Percentiles rank a stretch among this genome's conserved stretches.
Evolutionary conservation across 2,329 filamentous ascomycete genomes (phyloP).

Genomic region (Torrubiella hemipterigena): DNA sequence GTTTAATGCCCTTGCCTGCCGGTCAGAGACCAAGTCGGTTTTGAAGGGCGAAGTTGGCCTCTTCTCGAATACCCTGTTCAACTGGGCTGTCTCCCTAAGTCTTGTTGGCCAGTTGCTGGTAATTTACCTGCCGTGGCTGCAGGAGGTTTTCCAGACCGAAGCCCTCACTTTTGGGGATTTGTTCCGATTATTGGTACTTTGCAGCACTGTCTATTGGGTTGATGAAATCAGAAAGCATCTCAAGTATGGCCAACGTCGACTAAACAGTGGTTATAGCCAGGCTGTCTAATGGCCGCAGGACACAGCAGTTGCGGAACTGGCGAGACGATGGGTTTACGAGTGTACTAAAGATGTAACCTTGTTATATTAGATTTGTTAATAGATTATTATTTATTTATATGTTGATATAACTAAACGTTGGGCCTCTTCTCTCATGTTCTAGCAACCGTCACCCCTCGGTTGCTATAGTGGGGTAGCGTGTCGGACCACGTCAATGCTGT

Average conservation of each 20-base stretch:
- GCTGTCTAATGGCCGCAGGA: too few relatives aligned
- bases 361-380: too few relatives aligned
- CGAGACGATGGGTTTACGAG: too few relatives aligned
- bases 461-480: too few relatives aligned
- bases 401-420: too few relatives aligned
- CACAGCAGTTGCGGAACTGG: too few relatives aligned
- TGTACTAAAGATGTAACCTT: too few relatives aligned
- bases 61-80: slow-evolving; percentile 86
- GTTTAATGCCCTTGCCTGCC: slow-evolving; percentile 94
- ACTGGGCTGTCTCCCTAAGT: slow-evolving; percentile 83
- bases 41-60: slow-evolving; percentile 74
- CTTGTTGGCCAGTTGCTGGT: slow-evolving; percentile 79
- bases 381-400: too few relatives aligned
- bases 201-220: slow-evolving; percentile 88
- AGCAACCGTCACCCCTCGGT: too few relatives aligned
- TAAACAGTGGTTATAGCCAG: slow-evolving; percentile 52
- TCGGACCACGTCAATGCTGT: too few relatives aligned
- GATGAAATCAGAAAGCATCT: slow-evolving; percentile 84
- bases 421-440: too few relatives aligned
- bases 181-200: slow-evolving; percentile 57
- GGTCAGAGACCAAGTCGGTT: slow-evolving; percentile 81
- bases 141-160: slow-evolving; percentile 94
- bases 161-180: slow-evolving; percentile 65
- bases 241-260: slow-evolving; percentile 44
- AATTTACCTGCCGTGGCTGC: slow-evolving; percentile 88